Conservation (phyloP, 2,329 filamentous ascomycete species). For the Fusarium sp. region DNA sequence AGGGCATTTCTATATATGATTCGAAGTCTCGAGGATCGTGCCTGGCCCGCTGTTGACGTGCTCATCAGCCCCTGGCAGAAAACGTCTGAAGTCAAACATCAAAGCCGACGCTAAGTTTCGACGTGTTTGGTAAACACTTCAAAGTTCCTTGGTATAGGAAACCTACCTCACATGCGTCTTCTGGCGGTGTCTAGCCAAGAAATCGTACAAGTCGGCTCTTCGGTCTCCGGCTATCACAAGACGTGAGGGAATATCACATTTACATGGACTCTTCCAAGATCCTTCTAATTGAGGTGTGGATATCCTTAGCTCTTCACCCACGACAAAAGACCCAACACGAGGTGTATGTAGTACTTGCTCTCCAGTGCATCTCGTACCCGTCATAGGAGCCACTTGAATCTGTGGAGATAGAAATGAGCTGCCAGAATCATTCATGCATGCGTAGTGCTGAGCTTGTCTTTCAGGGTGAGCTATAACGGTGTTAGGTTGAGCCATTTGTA, state of each 20-base stretch:
- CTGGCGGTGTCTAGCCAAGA: slow-evolving; percentile 20
- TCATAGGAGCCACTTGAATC: slow-evolving; percentile 10
- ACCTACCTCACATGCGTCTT: background rate
- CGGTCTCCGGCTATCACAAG: slow-evolving; percentile 12
- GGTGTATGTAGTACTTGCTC: slow-evolving; percentile 32
- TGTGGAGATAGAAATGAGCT: slow-evolving; percentile 30
- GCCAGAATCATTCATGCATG: slow-evolving; percentile 30
- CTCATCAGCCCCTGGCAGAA: slow-evolving; percentile 31
- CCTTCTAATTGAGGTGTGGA: slow-evolving; percentile 27
- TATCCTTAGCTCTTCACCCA: slow-evolving; percentile 22
- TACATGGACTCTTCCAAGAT: slow-evolving; percentile 22
- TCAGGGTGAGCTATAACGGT: slow-evolving; percentile 21
- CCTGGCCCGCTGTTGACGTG: slow-evolving; percentile 18
- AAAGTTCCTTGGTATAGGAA: slow-evolving; percentile 12
- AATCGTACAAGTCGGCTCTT: slow-evolving; percentile 23
- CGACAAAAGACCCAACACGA: background rate
- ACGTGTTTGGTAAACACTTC: background rate
- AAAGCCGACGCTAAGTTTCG: slow-evolving; percentile 28
- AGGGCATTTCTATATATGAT: slow-evolving; percentile 17
- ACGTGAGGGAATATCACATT: slow-evolving; percentile 1
- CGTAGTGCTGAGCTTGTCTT: slow-evolving; percentile 22
- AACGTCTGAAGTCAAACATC: slow-evolving; percentile 34
- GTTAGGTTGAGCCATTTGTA: slow-evolving; percentile 36
- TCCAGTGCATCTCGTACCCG: background rate
- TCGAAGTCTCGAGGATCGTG: slow-evolving; percentile 1